Base-by-base conservation (phyloP, 2,329 filamentous ascomycete genomes). In the Phialocephala subalpina region DNA sequence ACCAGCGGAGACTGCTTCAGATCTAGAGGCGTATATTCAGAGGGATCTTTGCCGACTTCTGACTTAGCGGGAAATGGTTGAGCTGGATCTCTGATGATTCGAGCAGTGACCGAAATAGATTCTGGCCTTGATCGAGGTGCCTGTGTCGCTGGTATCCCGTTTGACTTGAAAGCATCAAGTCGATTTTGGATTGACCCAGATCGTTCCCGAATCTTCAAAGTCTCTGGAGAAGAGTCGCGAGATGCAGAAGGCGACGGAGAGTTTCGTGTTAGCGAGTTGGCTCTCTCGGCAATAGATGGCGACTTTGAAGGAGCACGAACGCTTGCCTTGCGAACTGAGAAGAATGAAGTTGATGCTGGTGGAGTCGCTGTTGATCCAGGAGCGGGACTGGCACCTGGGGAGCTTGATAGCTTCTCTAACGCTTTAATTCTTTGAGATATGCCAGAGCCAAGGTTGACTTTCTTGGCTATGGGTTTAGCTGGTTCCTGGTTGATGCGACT, bases 361-460 rank as follows among this genome's bases (percentile, higher is more conserved):
- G 86, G 82, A 14, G 69, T 25, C n/a, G 74, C 58, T 27, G 57
- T 66, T 52, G 67, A 60, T 14, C 68, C 62, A 35, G 64, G 53
- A 36, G 66, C 60, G 38, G 62, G 59, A 22, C 71, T 61, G 27
- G 70, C 49, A 3, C 83, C 82, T 3, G 84, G 81, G 65, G 68
- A 70, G 75, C 84, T 79, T 66, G 90, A 85, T 70, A 96, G 85
- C 78, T 93, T 94, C 76, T 97, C 92, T 61, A 99, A 83, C 7
- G 94, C 94, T 78, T 97, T 97, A 77, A 98, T 98, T 49, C 96
- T 90, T 77, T 95, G 93, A 2, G 95, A 97, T 67, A 99, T 97
- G 72, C 93, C 94, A 9, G 92, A 94, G 8, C 93, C 94, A 27
- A 98, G 87, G 73, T 92, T 96, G 70, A 90, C 85, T 77, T 94